Base-by-base conservation (phyloP, 352 stramenopile species). In the Phytophthora tubulina region DNA sequence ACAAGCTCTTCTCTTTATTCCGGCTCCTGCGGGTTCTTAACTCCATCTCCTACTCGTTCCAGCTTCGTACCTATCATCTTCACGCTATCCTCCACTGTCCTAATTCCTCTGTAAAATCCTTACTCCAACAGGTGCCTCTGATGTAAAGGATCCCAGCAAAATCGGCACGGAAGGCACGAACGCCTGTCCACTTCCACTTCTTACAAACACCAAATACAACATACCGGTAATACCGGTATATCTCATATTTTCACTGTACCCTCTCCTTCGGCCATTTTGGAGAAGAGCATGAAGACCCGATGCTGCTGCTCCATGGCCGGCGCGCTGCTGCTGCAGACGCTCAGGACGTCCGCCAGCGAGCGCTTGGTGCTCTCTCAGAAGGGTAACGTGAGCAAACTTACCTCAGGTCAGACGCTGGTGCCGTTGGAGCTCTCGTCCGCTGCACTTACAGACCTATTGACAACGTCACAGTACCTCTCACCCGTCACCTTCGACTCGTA, bases 301-400 rank as follows among this genome's bases (percentile, higher is more conserved):
- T 36, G 39, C 54, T 32, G 45, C 44, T 55, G 50, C 13, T 53
- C 31, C 39, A 39, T 49, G n/a, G 10, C n/a, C 21, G 14, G 11
- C 10, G 36, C 31, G 35, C 49, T 70, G 27, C 39, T 58, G 51
- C 51, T 75, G 13, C 55, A 56, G 42, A 33, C 45, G 42, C 56
- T 60, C 27, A n/a, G 31, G 39, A 54, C 51, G 31, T 44, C 35
- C 35, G 54, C 58, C 31, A 67, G 46, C 31, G 42, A 61, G 33
- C 58, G 49, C 45, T 84, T 80, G 55, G 55, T 83, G 49, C 78
- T 88, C 21, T 68, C 78, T 27, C 63, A 62, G 0, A 70, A 21
- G n/a, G 48, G 36, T 32, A 69, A 68, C 51, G 46, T 63, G 36
- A 67, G 55, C 11, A 46, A 33, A 6, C 39, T 58, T 5, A 11